These are phyloP conservation scores for Wickerhamomyces chaumierensis DNA, from an alignment of 805 yeast species.

Conservation along the genomic window DNA sequence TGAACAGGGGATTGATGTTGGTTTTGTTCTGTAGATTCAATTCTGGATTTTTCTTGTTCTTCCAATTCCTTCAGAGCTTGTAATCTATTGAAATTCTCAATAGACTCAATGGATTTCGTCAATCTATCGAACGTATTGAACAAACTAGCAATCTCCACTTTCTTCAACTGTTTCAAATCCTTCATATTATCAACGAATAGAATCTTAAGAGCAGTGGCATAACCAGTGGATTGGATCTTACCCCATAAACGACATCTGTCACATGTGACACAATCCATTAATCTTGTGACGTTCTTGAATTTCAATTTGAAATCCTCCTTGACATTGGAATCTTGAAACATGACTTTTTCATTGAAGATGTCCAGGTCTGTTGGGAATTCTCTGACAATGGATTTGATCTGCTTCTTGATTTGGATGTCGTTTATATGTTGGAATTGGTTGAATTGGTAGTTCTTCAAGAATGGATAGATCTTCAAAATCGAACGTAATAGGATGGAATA, in stretches of 20 bases:
- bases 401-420: slow-evolving; percentile 33
- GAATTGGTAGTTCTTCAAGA: slow-evolving; percentile 39
- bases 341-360: slow-evolving; percentile 39
- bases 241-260: slow-evolving; percentile 98
- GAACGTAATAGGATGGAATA: slow-evolving; percentile 82
- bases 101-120: slow-evolving; percentile 71
- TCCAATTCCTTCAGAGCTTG: slow-evolving; percentile 21
- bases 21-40: slow-evolving; percentile 5
- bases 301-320: slow-evolving; percentile 81
- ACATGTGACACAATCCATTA: slow-evolving; percentile 98
- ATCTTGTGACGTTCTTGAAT: slow-evolving; percentile 79
- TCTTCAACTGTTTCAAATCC: slow-evolving; percentile 45
- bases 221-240: slow-evolving; percentile 91
- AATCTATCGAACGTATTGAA: slow-evolving; percentile 88
- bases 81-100: slow-evolving; percentile 55
- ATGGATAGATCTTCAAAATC: slow-evolving; percentile 51
- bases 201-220: slow-evolving; percentile 90
- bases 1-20: not conserved
- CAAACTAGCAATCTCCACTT: slow-evolving; percentile 82
- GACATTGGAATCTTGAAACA: slow-evolving; percentile 40
- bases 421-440: slow-evolving; percentile 28
- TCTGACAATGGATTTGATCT: slow-evolving; percentile 21
- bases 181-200: slow-evolving; percentile 50
- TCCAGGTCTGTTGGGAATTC: slow-evolving; percentile 16
- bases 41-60: slow-evolving; percentile 1